These are phyloP conservation scores for Salix exigua DNA, from an alignment of 345 rosid genomes.

Conservation along the genomic window DNA sequence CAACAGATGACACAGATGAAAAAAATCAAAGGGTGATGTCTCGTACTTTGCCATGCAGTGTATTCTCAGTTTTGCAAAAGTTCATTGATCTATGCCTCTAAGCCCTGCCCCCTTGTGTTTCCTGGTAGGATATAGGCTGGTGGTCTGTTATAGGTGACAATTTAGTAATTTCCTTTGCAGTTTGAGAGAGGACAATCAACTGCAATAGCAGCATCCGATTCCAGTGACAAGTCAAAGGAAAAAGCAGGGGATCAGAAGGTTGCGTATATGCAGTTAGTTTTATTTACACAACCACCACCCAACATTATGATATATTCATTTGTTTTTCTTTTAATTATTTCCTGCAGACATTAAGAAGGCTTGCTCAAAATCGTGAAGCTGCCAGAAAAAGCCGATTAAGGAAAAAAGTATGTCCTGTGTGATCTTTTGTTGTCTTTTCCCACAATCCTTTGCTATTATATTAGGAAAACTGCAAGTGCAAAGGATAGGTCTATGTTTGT, in stretches of 20 bases:
- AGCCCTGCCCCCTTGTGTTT: neutral
- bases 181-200: slow-evolving; percentile 52
- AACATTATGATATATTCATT: neutral
- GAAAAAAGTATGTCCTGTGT: slow-evolving; percentile 59
- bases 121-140: slow-evolving; percentile 1
- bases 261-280: neutral
- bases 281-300: neutral
- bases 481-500: neutral
- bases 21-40: slow-evolving; percentile 64
- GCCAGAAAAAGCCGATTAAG: slow-evolving; percentile 94
- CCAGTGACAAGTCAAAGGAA: slow-evolving; percentile 90
- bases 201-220: slow-evolving; percentile 59
- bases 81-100: neutral
- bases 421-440: neutral
- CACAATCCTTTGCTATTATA: neutral
- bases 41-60: neutral
- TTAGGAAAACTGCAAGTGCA: neutral
- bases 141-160: slow-evolving; percentile 11
- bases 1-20: slow-evolving; percentile 86
- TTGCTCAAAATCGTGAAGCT: slow-evolving; percentile 99
- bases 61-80: neutral
- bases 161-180: slow-evolving; percentile 41
- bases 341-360: slow-evolving; percentile 78
- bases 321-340: slow-evolving; percentile 5
- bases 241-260: slow-evolving; percentile 84